Conservation (phyloP, 23 red algal genomes). For the Gracilaria vermiculophylla region DNA sequence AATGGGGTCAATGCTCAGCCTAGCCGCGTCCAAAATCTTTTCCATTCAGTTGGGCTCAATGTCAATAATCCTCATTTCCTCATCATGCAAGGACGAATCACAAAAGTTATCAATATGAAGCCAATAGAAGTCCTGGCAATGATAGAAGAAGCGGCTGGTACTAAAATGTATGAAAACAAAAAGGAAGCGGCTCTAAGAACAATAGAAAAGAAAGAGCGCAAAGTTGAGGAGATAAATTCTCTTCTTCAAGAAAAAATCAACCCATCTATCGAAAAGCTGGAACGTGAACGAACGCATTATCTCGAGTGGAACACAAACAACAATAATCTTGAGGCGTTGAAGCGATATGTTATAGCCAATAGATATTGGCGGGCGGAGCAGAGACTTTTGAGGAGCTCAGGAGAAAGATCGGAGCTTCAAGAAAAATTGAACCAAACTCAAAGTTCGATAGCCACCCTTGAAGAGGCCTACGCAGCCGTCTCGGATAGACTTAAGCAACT, state of each 20-base stretch:
- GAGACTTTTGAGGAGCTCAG: conserved; percentile 31
- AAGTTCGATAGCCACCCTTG: not conserved
- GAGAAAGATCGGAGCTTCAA: conserved; percentile 30
- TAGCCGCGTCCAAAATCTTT: conserved; percentile 84
- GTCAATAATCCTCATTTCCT: conserved; percentile 99
- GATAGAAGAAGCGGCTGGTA: conserved; percentile 98
- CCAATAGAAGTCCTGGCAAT: conserved; percentile 85
- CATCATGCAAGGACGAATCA: conserved; percentile 99
- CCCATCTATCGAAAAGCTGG: conserved; percentile 79
- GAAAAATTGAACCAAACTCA: conserved; percentile 24
- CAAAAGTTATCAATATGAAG: conserved; percentile 99
- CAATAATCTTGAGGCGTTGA: conserved; percentile 67
- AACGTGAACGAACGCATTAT: conserved; percentile 84
- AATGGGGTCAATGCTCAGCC: conserved; percentile 97
- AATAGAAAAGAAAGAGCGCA: conserved; percentile 96
- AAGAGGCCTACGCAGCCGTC: not conserved
- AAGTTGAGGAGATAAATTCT: conserved; percentile 96
- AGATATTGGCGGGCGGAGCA: conserved; percentile 39
- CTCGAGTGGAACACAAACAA: conserved; percentile 84
- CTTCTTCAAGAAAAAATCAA: conserved; percentile 87
- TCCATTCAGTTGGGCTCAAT: conserved; percentile 97
- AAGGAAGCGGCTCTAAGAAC: conserved; percentile 86
- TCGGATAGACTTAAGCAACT: not conserved
- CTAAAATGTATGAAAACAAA: conserved; percentile 98
- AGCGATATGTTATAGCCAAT: conserved; percentile 57